Base-by-base conservation (phyloP, 371 early-diverging fungal genomes). In the Saksenaea vasiformis region DNA sequence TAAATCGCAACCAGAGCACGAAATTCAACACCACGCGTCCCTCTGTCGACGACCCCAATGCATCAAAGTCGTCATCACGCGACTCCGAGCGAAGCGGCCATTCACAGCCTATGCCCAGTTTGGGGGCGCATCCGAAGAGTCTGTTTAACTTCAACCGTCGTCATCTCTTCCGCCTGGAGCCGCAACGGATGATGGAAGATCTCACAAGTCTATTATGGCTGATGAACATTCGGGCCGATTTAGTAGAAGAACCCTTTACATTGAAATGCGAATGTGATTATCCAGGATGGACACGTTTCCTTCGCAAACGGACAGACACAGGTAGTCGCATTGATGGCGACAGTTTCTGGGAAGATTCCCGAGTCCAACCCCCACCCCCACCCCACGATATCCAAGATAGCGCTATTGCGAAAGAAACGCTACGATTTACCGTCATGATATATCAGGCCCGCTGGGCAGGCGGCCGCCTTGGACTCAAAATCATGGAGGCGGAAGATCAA, bases 391-490 rank as follows among this genome's bases (percentile, higher is more conserved):
- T 39, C 15, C 37, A 64, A 54, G 58, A 10, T 31, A 44, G 61
- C n/a, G 13, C 19, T 3, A 56, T 68, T 24, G 24, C 19, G 2
- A 31, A 61, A n/a, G 68, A 70, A 24, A 59, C 70, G 0, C 38
- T 74, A 9, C 60, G 64, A 1, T 77, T 77, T 26, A 66, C 68
- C 5, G 65, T 74, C 14, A 62, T 68, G 70, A 59, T 77, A 10
- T 78, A 74, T 59, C 74, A 78, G 51, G 78, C 78, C 27, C 64
- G 74, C 3, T 78, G 78, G 78, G 74, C 74, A 13, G 69, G 72
- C 27, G 73, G 76, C 17, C 70, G 76, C 22, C 56, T 72, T 13
- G 79, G 79, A n/a, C 62, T 76, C 44, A 79, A 79, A 47, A 64
- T 79, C 28, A 75, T 73, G 55, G 79, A 79, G 55, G 66, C 67